Percentiles rank a stretch among this genome's conserved stretches.
Conservation (phyloP, 2,329 filamentous ascomycete genomes). For the Phialocephala subalpina region DNA sequence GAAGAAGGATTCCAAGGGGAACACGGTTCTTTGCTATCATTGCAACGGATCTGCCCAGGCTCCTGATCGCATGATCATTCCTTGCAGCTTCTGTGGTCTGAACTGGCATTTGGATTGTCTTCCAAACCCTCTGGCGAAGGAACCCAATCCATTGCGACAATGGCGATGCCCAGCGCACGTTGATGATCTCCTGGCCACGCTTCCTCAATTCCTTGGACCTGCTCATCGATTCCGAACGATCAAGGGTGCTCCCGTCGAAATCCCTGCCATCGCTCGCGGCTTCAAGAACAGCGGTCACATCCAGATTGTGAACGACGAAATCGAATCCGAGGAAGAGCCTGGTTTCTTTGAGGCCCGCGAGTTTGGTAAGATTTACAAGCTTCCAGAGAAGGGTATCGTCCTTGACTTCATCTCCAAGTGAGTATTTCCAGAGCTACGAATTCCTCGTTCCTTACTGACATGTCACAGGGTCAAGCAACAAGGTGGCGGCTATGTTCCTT, state of each 20-base stretch:
- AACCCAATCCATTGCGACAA: constrained; percentile 74
- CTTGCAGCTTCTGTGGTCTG: constrained; percentile 83
- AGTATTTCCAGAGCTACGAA: constrained; percentile 41
- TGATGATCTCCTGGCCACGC: constrained; percentile 73
- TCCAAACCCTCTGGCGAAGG: constrained; percentile 81
- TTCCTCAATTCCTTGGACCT: constrained; percentile 63
- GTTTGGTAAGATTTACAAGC: constrained; percentile 70
- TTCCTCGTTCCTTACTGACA: constrained; percentile 24
- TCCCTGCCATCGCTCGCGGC: constrained; percentile 66
- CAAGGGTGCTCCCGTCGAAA: constrained; percentile 60
- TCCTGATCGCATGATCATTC: constrained; percentile 75
- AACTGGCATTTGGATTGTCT: constrained; percentile 95
- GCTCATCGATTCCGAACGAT: constrained; percentile 69
- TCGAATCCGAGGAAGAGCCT: constrained; percentile 55
- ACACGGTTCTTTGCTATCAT: constrained; percentile 77
- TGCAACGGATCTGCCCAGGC: constrained; percentile 73
- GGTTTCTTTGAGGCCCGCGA: constrained; percentile 66
- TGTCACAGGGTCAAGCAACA: constrained; percentile 32
- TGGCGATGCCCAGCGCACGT: constrained; percentile 93
- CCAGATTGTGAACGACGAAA: constrained; percentile 69
- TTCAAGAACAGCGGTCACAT: constrained; percentile 75
- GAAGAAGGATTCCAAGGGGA: constrained; percentile 75
- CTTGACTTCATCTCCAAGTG: constrained; percentile 75
- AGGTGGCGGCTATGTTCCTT: constrained; percentile 23
- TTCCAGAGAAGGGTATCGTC: constrained; percentile 71